These are phyloP conservation scores for Amphirosellinia nigrospora DNA, from an alignment of 495 filamentous ascomycete species.

Conservation along the genomic window DNA sequence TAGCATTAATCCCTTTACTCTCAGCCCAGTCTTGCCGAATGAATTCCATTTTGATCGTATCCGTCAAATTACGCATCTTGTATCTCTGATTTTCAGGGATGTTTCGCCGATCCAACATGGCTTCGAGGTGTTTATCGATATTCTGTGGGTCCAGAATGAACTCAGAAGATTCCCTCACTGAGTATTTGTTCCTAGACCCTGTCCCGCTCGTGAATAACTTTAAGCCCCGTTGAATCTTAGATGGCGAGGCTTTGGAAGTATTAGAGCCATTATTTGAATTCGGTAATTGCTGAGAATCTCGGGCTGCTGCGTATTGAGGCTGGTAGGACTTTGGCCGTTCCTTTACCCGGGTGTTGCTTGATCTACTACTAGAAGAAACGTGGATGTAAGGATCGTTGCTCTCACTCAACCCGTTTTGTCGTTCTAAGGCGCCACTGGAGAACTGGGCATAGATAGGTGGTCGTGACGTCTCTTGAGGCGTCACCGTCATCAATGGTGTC, in stretches of 20 bases:
- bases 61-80: conserved; percentile 88
- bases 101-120: conserved; percentile 81
- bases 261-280: conserved; percentile 43
- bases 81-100: conserved; percentile 92
- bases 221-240: conserved; percentile 38
- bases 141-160: conserved; percentile 52
- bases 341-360: conserved; percentile 26
- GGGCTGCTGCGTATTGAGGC: conserved; percentile 36
- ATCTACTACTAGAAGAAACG: conserved; percentile 24
- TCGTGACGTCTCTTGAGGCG: conserved; percentile 51
- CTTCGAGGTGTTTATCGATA: conserved; percentile 64
- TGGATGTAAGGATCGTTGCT: conserved; percentile 17
- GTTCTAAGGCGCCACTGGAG: conserved; percentile 45
- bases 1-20: conserved; percentile 51
- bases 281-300: conserved; percentile 52
- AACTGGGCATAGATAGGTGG: conserved; percentile 85
- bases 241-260: conserved; percentile 41
- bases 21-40: conserved; percentile 85
- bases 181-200: conserved; percentile 37
- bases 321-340: conserved; percentile 41
- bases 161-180: conserved; percentile 37
- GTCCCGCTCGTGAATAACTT: conserved; percentile 51
- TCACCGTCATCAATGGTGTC: conserved; percentile 55
- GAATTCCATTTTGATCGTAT: conserved; percentile 92
- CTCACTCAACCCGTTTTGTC: conserved; percentile 28